These are phyloP conservation scores for Mycosphaerella sp. DNA, from an alignment of 2,329 filamentous ascomycete species.

Conservation along the genomic window DNA sequence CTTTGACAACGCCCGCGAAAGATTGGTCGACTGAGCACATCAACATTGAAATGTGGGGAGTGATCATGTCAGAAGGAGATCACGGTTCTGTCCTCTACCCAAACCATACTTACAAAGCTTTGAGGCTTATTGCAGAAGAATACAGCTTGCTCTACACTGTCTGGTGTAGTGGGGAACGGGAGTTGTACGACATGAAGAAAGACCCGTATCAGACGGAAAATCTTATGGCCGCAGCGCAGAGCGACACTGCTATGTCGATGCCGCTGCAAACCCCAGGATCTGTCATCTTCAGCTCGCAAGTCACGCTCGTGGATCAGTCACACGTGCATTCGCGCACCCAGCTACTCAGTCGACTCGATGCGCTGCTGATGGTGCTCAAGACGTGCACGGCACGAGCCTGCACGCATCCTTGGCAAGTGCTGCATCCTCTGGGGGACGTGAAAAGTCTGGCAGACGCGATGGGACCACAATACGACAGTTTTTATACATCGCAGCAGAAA, in stretches of 20 bases:
- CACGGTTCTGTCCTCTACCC: constrained; percentile 25
- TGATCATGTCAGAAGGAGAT: constrained; percentile 31
- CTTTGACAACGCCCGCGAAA: not conserved
- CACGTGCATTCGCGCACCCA: not conserved
- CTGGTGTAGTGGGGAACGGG: constrained; percentile 62
- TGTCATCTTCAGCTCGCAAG: not conserved
- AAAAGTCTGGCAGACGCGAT: constrained; percentile 11
- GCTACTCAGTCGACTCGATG: constrained; percentile 15
- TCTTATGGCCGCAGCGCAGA: constrained; percentile 5
- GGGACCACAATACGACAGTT: constrained; percentile 9
- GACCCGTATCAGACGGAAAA: constrained; percentile 26
- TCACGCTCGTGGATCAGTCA: not conserved
- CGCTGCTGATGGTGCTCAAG: constrained; percentile 20
- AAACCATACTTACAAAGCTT: constrained; percentile 32
- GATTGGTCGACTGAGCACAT: constrained; percentile 32
- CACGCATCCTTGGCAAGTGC: constrained; percentile 17
- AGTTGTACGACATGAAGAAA: constrained; percentile 52
- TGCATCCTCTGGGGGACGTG: constrained; percentile 14
- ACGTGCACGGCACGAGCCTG: constrained; percentile 15
- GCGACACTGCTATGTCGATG: not conserved
- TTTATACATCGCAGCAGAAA: constrained; percentile 15
- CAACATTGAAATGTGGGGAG: constrained; percentile 40
- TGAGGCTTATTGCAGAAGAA: constrained; percentile 24
- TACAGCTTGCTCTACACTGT: constrained; percentile 62
- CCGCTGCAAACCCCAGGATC: not conserved